phyloP scores from a whole-genome alignment of 306 rosid species.

The Gillenia trifoliata region DNA sequence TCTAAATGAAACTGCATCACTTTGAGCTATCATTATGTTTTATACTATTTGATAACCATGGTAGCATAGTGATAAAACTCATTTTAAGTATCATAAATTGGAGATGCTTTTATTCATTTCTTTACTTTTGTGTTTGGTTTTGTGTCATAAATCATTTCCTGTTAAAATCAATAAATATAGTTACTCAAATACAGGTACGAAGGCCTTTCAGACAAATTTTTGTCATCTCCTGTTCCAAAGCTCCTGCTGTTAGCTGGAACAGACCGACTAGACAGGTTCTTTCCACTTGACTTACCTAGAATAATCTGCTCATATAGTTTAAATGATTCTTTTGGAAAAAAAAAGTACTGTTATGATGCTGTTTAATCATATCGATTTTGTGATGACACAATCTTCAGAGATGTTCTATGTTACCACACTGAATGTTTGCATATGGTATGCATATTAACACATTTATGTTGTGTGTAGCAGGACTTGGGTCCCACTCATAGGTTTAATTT shows the following conservation, averaged over 20 bases:
- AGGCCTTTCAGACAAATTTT: slow-evolving; percentile 90
- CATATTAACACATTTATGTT: neutral
- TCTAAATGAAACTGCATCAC: neutral
- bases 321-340: neutral
- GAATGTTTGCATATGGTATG: neutral
- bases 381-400: neutral
- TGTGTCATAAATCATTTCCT: neutral
- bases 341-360: slow-evolving; percentile 3
- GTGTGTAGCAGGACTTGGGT: neutral
- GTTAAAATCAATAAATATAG: neutral
- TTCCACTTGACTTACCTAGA: slow-evolving; percentile 3
- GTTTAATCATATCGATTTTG: neutral
- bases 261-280: slow-evolving; percentile 91
- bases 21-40: neutral
- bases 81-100: neutral
- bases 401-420: neutral
- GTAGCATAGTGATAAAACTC: neutral
- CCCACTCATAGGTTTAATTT: neutral
- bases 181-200: slow-evolving; percentile 64
- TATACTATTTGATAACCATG: neutral
- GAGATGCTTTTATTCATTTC: neutral
- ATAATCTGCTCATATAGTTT: slow-evolving; percentile 2
- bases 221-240: slow-evolving; percentile 81
- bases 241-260: slow-evolving; percentile 90
- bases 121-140: neutral